phyloP scores from a whole-genome alignment of 805 yeast species.

The Candida xiaguanensis region DNA sequence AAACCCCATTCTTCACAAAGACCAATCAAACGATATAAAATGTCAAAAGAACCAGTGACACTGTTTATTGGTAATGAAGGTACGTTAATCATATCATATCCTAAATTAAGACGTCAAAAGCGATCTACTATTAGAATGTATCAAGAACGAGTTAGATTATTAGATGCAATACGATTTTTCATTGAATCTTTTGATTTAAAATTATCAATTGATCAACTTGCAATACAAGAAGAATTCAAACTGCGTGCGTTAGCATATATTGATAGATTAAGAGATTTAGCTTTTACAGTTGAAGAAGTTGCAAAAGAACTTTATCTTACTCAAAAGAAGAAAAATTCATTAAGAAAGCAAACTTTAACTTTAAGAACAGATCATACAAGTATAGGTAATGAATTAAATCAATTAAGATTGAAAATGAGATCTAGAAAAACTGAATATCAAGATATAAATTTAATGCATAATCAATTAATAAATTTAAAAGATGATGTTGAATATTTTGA shows the following conservation, averaged over 20 bases:
- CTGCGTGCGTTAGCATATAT: conserved; percentile 25
- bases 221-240: conserved; percentile 29
- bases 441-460: conserved; percentile 12
- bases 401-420: conserved; percentile 19
- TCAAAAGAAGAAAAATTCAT: conserved; percentile 30
- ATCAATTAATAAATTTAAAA: conserved; percentile 9
- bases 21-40: background rate
- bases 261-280: conserved; percentile 28
- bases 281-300: conserved; percentile 31
- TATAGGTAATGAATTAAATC: conserved; percentile 31
- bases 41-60: background rate
- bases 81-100: background rate
- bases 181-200: conserved; percentile 27
- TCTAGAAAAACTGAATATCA: conserved; percentile 14
- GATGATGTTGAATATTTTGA: conserved; percentile 2
- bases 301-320: conserved; percentile 22
- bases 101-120: conserved; percentile 11
- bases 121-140: conserved; percentile 19
- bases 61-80: background rate
- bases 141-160: conserved; percentile 26
- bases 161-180: conserved; percentile 35
- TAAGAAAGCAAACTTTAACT: conserved; percentile 27
- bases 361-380: conserved; percentile 25
- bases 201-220: conserved; percentile 8
- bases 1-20: background rate